A percentile compares a stretch with the other conserved stretches of the same genome.
Conservation (phyloP, 305 asterid genomes). For the Solanum hybrid region DNA sequence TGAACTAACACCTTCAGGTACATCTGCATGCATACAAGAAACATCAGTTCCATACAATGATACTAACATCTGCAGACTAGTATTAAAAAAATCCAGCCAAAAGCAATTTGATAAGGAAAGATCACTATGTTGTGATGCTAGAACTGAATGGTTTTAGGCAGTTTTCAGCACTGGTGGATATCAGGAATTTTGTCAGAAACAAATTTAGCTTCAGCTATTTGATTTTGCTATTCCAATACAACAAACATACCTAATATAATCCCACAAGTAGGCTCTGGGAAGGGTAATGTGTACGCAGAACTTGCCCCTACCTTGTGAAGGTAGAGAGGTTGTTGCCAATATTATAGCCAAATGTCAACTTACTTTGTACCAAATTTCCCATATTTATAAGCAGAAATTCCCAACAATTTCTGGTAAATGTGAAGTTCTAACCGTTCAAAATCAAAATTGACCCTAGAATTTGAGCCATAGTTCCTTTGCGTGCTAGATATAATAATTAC, state of each 20-base stretch:
- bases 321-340: neutral
- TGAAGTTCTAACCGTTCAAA: neutral
- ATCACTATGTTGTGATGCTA: neutral
- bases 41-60: constrained; percentile 23
- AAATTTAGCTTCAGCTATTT: constrained; percentile 3
- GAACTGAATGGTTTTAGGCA: neutral
- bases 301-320: neutral
- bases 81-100: neutral
- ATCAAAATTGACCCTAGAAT: neutral
- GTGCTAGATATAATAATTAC: neutral
- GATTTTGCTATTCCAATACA: neutral
- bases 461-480: neutral
- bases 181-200: neutral
- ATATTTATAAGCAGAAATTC: neutral
- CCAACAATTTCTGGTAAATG: neutral
- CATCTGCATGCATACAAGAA: constrained; percentile 34
- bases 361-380: neutral
- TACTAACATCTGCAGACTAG: neutral
- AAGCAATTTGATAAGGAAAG: neutral
- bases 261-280: neutral
- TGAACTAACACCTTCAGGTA: constrained; percentile 24
- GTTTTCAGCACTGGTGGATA: neutral
- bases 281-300: neutral
- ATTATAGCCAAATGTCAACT: neutral
- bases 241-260: neutral